A percentile compares a stretch with the other conserved stretches of the same genome.
Evolutionary conservation across 1,139 yeast species (phyloP).

Genomic region (Blastobotrys apis): DNA sequence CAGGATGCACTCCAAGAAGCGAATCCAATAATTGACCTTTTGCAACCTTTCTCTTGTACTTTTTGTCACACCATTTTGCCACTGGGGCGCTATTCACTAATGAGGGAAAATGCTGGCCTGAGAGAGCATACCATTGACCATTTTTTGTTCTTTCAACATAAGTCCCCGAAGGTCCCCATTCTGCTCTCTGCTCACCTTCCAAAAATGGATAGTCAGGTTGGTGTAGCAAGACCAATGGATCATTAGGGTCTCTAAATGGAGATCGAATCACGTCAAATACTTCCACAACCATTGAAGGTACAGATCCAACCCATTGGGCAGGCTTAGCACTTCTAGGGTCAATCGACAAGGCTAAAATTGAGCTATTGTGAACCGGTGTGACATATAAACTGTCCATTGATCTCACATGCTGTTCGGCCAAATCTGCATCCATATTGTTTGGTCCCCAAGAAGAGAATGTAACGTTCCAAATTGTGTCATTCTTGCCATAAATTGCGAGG

Average conservation of each 20-base stretch:
- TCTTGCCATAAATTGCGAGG: slow-evolving; percentile 59
- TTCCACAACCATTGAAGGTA: slow-evolving; percentile 64
- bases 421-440: slow-evolving; percentile 73
- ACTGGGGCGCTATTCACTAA: slow-evolving; percentile 73
- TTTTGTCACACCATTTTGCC: slow-evolving; percentile 32
- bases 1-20: slow-evolving; percentile 38
- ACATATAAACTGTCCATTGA: slow-evolving; percentile 67
- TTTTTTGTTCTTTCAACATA: slow-evolving; percentile 62
- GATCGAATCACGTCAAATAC: slow-evolving; percentile 61
- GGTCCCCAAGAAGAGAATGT: slow-evolving; percentile 92
- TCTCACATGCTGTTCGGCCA: slow-evolving; percentile 41
- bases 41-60: slow-evolving; percentile 3
- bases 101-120: slow-evolving; percentile 71
- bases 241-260: slow-evolving; percentile 20
- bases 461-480: slow-evolving; percentile 76
- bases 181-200: not conserved
- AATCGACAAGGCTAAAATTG: slow-evolving; percentile 50
- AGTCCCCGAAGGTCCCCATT: slow-evolving; percentile 39
- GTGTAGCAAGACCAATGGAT: slow-evolving; percentile 35
- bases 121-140: slow-evolving; percentile 85
- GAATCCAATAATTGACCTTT: slow-evolving; percentile 22
- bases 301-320: slow-evolving; percentile 66
- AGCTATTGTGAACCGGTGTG: slow-evolving; percentile 77
- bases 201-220: slow-evolving; percentile 33
- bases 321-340: slow-evolving; percentile 49